These are phyloP conservation scores for Hortaea sp. DNA, from an alignment of 2,329 filamentous ascomycete genomes.

Conservation along the genomic window DNA sequence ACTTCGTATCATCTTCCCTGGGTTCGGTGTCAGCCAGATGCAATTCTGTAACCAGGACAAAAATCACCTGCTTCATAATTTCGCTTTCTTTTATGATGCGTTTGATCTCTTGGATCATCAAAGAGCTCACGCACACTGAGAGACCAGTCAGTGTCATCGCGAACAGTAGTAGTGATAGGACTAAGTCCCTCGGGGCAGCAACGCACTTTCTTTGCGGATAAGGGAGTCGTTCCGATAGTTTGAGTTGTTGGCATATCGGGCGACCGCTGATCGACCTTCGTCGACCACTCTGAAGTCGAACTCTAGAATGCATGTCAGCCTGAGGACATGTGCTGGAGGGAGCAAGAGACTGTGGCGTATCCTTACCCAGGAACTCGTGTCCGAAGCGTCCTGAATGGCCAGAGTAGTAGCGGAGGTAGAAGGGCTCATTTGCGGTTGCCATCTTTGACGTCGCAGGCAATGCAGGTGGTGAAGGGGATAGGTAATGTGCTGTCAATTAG, in stretches of 20 bases:
- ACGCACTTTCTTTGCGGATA: slow-evolving; percentile 96
- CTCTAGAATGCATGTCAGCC: slow-evolving; percentile 45
- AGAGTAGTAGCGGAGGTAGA: slow-evolving; percentile 96
- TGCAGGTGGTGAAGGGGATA: too few species aligned
- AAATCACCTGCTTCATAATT: slow-evolving; percentile 68
- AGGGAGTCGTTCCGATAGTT: slow-evolving; percentile 98
- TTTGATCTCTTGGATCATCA: slow-evolving; percentile 89
- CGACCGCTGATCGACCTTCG: slow-evolving; percentile 85
- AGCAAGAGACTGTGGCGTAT: neutral
- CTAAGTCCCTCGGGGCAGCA: neutral
- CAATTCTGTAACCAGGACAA: too few species aligned
- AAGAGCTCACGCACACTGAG: slow-evolving; percentile 86
- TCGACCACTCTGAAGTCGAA: slow-evolving; percentile 92
- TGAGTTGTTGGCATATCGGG: slow-evolving; percentile 97
- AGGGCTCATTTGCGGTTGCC: slow-evolving; percentile 45
- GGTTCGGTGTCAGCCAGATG: neutral
- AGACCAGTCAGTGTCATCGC: slow-evolving; percentile 2
- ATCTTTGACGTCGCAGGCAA: too few species aligned
- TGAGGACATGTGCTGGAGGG: neutral
- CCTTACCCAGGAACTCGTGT: slow-evolving; percentile 87
- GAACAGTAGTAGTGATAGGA: neutral
- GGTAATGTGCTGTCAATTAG: too few species aligned
- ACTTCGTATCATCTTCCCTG: slow-evolving; percentile 95
- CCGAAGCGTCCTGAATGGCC: slow-evolving; percentile 95
- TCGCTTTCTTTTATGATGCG: slow-evolving; percentile 95